phyloP scores from a whole-genome alignment of 352 stramenopile genomes.

The Phytophthora litchii region DNA sequence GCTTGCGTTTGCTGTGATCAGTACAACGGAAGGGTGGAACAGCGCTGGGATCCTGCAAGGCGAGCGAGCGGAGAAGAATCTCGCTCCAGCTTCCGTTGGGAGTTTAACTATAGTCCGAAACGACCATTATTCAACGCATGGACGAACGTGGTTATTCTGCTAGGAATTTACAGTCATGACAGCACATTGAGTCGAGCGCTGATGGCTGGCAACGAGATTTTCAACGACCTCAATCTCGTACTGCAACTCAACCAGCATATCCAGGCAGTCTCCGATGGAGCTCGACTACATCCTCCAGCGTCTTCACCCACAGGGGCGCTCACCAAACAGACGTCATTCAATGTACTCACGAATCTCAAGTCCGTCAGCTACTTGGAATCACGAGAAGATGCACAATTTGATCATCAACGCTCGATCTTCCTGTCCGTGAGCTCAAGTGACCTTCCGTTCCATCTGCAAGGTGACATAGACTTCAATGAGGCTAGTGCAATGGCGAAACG shows the following conservation, averaged over 20 bases:
- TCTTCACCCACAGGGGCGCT: constrained; percentile 17
- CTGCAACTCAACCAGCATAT: constrained; percentile 77
- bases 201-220: constrained; percentile 63
- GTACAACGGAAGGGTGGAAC: constrained; percentile 13
- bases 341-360: constrained; percentile 72
- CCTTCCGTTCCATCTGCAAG: constrained; percentile 80
- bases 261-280: constrained; percentile 40
- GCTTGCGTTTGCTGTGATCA: constrained; percentile 6
- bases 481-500: constrained; percentile 60
- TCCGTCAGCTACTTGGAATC: constrained; percentile 46
- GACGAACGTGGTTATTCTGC: constrained; percentile 18
- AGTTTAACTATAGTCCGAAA: constrained; percentile 33
- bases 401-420: constrained; percentile 61
- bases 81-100: constrained; percentile 24
- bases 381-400: constrained; percentile 65
- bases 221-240: constrained; percentile 78
- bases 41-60: constrained; percentile 19
- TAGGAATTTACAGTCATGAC: constrained; percentile 1
- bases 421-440: constrained; percentile 23
- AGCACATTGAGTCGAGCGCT: constrained; percentile 4
- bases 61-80: constrained; percentile 23
- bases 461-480: constrained; percentile 71
- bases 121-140: constrained; percentile 9
- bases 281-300: constrained; percentile 9
- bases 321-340: constrained; percentile 61